Conservation (phyloP, 345 rosid species). For the Hibiscus trionum region DNA sequence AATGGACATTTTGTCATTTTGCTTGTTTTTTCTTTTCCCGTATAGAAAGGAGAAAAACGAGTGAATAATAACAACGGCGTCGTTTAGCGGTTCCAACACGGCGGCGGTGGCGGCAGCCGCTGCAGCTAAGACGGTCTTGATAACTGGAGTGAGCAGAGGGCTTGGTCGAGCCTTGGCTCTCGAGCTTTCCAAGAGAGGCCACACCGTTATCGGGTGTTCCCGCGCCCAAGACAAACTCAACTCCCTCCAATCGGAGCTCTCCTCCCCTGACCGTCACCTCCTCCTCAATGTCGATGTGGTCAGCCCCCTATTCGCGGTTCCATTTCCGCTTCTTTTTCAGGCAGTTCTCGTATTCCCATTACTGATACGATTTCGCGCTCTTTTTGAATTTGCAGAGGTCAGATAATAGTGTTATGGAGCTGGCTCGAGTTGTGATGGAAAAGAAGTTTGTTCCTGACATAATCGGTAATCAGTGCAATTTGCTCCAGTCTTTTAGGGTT, state of each 20-base stretch:
- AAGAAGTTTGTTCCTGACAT: conserved; percentile 87
- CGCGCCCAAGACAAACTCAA: conserved; percentile 71
- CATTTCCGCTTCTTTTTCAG: background rate
- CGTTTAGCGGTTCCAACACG: conserved; percentile 27
- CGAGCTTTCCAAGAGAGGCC: conserved; percentile 84
- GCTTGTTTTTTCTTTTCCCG: background rate
- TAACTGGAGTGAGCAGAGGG: conserved; percentile 89
- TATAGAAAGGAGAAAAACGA: background rate
- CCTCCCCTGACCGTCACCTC: conserved; percentile 50
- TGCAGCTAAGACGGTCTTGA: conserved; percentile 42
- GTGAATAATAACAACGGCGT: conserved; percentile 23
- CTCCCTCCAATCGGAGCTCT: conserved; percentile 56
- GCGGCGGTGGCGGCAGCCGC: conserved; percentile 23
- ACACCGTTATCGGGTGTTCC: conserved; percentile 81
- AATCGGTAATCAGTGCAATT: conserved; percentile 36
- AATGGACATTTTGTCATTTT: conserved; percentile 37
- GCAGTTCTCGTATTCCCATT: too few relatives aligned
- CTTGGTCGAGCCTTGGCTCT: conserved; percentile 82
- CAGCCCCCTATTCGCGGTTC: background rate
- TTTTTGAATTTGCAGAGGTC: conserved; percentile 41
- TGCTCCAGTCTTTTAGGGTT: background rate
- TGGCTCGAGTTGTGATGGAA: conserved; percentile 61
- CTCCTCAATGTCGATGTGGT: conserved; percentile 77
- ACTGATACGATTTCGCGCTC: background rate
- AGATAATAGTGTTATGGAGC: conserved; percentile 64